Base-by-base conservation (phyloP, 2,329 filamentous ascomycete genomes). In the Spiromastix sp. region DNA sequence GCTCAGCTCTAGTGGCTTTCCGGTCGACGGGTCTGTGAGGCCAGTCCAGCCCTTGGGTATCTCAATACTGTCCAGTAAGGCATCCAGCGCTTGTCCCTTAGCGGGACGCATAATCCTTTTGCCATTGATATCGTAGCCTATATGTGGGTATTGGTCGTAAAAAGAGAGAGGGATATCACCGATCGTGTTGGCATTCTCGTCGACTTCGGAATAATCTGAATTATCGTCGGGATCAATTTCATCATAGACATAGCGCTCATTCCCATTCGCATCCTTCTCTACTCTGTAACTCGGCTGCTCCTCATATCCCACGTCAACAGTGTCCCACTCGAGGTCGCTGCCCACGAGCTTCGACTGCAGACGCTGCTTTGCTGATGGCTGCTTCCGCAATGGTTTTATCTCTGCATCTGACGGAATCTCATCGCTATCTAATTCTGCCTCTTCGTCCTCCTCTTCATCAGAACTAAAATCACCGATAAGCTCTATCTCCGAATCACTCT, bases 61-160 rank as follows among this genome's bases (percentile, higher is more conserved):
- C 54, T 98, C 91, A 50, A 98, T 98, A 61, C 84, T 95, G 51
- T 98, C 89, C 7, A 98, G 70, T 28, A 98, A 71, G 9, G 86
- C 85, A 67, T 98, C 91, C 20, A 98, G 67, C 22, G 91, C 91
- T 56, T 94, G 82, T 34, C 89, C 89, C 48, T 86, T 89, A 3
- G 93, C 91, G 5, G 91, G 91, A 34, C 91, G 81, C 79, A 94
- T 84, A 45, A 98, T 94, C 61, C 84, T 93, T 72, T 93, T 95
- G 59, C 91, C 91, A 59, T 98, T 93, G 66, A 98, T 96, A 51
- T 95, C 85, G 63, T 98, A 98, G 40, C 91, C 91, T 55, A 98
- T 95, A 57, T 98, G 91, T 33, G 91, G 91, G 56, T 95, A 98
- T 22, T 85, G 82, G 58, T 98, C 91, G 67, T 98, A 98, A 63